A percentile compares a stretch with the other conserved stretches of the same genome.
phyloP scores from a whole-genome alignment of 2,329 filamentous ascomycete genomes.

The Colletotrichum limetticola region DNA sequence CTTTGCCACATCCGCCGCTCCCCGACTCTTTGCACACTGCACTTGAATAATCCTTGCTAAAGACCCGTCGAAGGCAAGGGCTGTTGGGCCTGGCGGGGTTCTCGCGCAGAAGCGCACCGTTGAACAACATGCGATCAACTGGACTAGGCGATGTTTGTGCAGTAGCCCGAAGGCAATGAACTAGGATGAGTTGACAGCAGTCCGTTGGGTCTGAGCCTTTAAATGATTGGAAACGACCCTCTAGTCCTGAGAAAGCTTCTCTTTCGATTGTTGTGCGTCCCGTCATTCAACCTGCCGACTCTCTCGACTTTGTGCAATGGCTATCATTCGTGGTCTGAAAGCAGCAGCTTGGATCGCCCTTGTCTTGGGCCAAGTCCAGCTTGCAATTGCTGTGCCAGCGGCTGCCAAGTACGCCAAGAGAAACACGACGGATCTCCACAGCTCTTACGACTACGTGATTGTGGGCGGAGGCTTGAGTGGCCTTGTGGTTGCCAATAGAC shows the following conservation, averaged over 20 bases:
- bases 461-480: conserved; percentile 49
- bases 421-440: background rate
- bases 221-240: background rate
- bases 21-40: background rate
- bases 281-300: background rate
- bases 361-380: background rate
- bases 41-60: background rate
- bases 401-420: conserved; percentile 21
- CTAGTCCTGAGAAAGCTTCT: background rate
- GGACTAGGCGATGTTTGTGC: conserved; percentile 1
- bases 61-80: background rate
- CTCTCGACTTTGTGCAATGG: background rate
- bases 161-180: background rate
- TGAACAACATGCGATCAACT: background rate
- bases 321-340: background rate
- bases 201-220: background rate
- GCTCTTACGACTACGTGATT: conserved; percentile 48
- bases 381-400: background rate
- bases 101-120: background rate
- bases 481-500: conserved; percentile 48
- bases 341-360: background rate
- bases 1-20: conserved; percentile 3
- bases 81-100: background rate
- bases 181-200: background rate
- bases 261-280: background rate